Percentiles rank a stretch among this genome's conserved stretches.
These are phyloP conservation scores for Boletus insuetus DNA, from an alignment of 768 basidiomycete genomes.

Conservation along the genomic window DNA sequence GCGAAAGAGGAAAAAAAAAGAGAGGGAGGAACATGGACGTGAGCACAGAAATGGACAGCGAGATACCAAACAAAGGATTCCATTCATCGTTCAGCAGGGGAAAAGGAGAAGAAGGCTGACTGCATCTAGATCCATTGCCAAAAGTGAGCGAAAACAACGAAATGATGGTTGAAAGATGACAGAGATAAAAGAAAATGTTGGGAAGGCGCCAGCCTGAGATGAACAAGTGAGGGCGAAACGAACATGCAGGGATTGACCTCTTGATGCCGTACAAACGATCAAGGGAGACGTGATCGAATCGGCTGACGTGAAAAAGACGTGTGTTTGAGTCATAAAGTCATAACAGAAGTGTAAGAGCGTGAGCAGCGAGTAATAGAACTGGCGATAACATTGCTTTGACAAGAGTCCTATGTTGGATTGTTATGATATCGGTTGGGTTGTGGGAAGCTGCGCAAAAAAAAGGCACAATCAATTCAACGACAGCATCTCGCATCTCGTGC, in stretches of 20 bases:
- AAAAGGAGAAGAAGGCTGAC: neutral
- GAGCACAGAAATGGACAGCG: neutral
- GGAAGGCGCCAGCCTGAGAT: neutral
- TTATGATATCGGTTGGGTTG: constrained; percentile 1
- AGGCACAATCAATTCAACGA: neutral
- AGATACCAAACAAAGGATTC: neutral
- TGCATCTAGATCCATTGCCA: constrained; percentile 15
- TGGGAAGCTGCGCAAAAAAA: constrained; percentile 1
- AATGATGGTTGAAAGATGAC: constrained; percentile 3
- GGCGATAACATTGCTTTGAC: constrained; percentile 16
- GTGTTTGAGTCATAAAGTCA: neutral
- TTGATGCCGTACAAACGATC: neutral
- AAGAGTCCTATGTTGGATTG: constrained; percentile 4
- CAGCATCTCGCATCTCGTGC: neutral
- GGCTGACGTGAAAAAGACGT: neutral
- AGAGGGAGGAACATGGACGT: neutral
- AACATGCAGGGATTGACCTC: neutral
- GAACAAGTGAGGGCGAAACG: neutral
- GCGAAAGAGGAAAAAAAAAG: neutral
- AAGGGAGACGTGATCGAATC: neutral
- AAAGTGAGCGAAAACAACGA: neutral
- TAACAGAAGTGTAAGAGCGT: constrained; percentile 7
- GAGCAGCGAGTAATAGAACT: constrained; percentile 3
- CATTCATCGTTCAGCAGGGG: neutral
- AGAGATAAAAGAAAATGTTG: neutral